Evolutionary conservation across 2,329 filamentous ascomycete genomes (phyloP), one percentile per base, ranked within the genome.

Genomic region (Penicillium sp.): DNA sequence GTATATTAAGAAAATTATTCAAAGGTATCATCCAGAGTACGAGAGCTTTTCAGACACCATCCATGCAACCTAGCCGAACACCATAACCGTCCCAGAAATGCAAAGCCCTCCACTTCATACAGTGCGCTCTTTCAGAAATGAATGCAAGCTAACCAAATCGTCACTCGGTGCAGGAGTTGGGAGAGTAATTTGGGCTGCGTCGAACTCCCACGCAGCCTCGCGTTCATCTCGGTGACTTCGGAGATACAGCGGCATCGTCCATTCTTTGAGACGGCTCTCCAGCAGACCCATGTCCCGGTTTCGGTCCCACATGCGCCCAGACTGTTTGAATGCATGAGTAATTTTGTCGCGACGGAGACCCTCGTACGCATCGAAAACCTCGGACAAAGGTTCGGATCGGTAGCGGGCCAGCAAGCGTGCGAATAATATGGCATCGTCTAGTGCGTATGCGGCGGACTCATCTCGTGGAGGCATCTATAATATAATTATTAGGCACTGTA

Each of bases 381-480:
- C 67, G 3, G 57, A 45, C 10, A 75, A 59, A 2, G 73, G 70
- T 21, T 73, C 68, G 19, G 64, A 60, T 14, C 72, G 65, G 55
- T 76, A 72, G 7, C 69, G 62, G 1, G 70, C 60, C 1, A 80
- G 58, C 16, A 76, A 69, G 1, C 76, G 72, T 13, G 77, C 73
- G 54, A 80, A 73, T 0, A 79, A 61, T 25, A 80, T 75, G 1
- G 74, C 74, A 54, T 80, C 78, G 57, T 80, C 78, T 5, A 80
- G 68, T 1, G 76, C 77, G 50, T 77, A 75, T 1, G 76, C 74
- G 8, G 76, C 77, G 6, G 75, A 78, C 65, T 80, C 78, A 45
- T 78, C 78, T 23, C 75, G 74, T 0, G 78, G 78, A 1, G 78
- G 78, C 78, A 80, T 80, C 77, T 79, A 19, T 43, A 23, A 21